Evolutionary conservation across 139 green algal genomes (phyloP).

Genomic region (Asterochloris erici): DNA sequence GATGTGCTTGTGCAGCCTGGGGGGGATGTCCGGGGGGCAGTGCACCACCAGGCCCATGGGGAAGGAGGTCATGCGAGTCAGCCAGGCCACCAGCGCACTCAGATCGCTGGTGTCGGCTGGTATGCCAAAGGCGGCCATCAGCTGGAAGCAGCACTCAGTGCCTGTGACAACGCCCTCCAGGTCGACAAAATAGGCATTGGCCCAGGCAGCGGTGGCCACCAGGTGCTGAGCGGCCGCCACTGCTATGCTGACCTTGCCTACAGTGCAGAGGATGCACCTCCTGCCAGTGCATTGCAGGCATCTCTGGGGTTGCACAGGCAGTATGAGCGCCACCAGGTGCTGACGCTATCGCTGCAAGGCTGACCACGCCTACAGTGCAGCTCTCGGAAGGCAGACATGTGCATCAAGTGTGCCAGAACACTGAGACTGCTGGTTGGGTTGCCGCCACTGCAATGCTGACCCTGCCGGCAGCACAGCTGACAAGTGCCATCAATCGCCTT

Average conservation of each 20-base stretch:
- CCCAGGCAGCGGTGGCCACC: conserved; percentile 2
- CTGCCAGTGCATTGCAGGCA: too few relatives aligned
- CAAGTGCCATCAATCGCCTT: too few relatives aligned
- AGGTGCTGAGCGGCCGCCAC: conserved; percentile 5
- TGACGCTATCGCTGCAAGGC: too few relatives aligned
- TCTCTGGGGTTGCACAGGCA: too few relatives aligned
- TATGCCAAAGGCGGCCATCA: conserved; percentile 20
- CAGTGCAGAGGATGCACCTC: neutral
- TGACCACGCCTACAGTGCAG: too few relatives aligned
- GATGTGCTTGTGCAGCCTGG: conserved; percentile 9
- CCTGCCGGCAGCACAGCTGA: too few relatives aligned
- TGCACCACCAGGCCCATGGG: conserved; percentile 12
- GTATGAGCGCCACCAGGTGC: too few relatives aligned
- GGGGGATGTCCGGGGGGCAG: conserved; percentile 1
- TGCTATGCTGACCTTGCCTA: conserved; percentile 16
- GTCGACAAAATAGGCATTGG: conserved; percentile 17
- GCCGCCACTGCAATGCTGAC: too few relatives aligned
- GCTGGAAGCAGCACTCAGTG: conserved; percentile 1
- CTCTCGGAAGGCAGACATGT: too few relatives aligned
- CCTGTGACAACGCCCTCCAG: conserved; percentile 1
- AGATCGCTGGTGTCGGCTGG: conserved; percentile 8
- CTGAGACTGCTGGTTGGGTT: too few relatives aligned
- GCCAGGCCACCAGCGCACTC: conserved; percentile 12
- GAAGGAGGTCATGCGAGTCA: neutral
- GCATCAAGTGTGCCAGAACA: too few relatives aligned